Percentiles rank a stretch among this genome's conserved stretches.
These are phyloP conservation scores for Amorphotheca resinae DNA, from an alignment of 495 filamentous ascomycete species.

Conservation along the genomic window DNA sequence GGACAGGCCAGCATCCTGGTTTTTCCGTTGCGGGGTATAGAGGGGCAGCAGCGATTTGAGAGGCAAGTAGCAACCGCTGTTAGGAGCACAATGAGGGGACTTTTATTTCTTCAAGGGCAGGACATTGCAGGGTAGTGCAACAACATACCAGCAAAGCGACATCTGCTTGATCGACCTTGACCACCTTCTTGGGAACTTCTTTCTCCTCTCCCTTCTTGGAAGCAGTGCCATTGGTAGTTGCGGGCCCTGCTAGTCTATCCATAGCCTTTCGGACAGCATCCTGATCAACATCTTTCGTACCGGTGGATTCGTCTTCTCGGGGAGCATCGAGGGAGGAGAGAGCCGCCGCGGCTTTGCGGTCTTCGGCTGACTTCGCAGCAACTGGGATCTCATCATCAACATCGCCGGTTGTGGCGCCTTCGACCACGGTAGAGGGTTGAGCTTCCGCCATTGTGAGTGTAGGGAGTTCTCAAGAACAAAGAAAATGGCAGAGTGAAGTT, in stretches of 20 bases:
- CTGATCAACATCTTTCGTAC: conserved; percentile 51
- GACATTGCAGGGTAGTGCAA: too few relatives aligned
- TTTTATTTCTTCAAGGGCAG: too few relatives aligned
- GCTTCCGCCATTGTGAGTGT: conserved; percentile 41
- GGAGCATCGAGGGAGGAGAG: conserved; percentile 59
- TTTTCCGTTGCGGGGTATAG: too few relatives aligned
- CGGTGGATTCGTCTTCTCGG: conserved; percentile 40
- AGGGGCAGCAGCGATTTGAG: too few relatives aligned
- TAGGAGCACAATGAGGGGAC: too few relatives aligned
- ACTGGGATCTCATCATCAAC: conserved; percentile 48
- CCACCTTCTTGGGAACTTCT: conserved; percentile 40
- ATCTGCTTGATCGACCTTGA: conserved; percentile 57
- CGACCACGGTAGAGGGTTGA: conserved; percentile 41
- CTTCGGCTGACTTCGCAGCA: conserved; percentile 60
- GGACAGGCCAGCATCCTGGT: too few relatives aligned
- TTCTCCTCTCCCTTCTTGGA: conserved; percentile 23
- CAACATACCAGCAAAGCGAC: conserved; percentile 49
- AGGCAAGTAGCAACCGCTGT: too few relatives aligned
- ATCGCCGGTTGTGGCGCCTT: conserved; percentile 46
- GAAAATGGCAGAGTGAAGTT: background rate
- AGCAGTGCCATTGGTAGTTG: conserved; percentile 23
- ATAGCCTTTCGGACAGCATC: conserved; percentile 81
- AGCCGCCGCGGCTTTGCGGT: conserved; percentile 83
- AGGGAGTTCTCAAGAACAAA: background rate
- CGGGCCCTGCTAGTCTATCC: conserved; percentile 43